Percentiles rank a stretch among this genome's conserved stretches.
Conservation (phyloP, 345 rosid species). For the Odontarrhena argentea region DNA sequence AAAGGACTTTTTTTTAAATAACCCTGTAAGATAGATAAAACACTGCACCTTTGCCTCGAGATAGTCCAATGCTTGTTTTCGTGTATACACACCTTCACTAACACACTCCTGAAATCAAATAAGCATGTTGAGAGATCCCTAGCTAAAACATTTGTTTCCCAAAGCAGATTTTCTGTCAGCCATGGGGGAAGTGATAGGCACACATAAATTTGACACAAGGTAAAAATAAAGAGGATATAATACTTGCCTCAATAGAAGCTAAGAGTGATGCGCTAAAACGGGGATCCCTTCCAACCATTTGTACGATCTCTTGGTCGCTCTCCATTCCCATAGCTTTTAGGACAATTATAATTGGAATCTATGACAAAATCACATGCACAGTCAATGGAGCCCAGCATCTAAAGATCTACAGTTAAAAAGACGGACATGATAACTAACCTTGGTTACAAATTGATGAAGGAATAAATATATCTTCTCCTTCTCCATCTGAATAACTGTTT, state of each 20-base stretch:
- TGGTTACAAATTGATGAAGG: slow-evolving; percentile 67
- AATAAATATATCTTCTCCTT: slow-evolving; percentile 82
- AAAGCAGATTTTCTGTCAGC: slow-evolving; percentile 11
- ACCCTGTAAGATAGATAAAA: slow-evolving; percentile 20
- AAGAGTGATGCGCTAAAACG: slow-evolving; percentile 72
- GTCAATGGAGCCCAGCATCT: slow-evolving; percentile 19
- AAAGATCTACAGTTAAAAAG: slow-evolving; percentile 17
- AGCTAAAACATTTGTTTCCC: slow-evolving; percentile 4
- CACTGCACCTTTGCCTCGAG: slow-evolving; percentile 71
- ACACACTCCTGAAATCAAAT: slow-evolving; percentile 76
- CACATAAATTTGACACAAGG: slow-evolving; percentile 2
- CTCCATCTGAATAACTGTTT: slow-evolving; percentile 87
- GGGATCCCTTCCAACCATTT: slow-evolving; percentile 96
- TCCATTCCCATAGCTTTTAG: slow-evolving; percentile 98
- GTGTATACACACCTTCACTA: slow-evolving; percentile 56
- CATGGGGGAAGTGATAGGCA: slow-evolving; percentile 1
- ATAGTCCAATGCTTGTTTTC: slow-evolving; percentile 65
- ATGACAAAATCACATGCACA: slow-evolving; percentile 29
- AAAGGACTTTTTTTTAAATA: neutral
- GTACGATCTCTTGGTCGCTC: slow-evolving; percentile 93
- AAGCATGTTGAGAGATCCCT: neutral
- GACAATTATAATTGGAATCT: slow-evolving; percentile 88
- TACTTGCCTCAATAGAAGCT: slow-evolving; percentile 83
- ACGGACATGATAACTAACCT: slow-evolving; percentile 48
- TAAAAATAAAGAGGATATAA: slow-evolving; percentile 1